These are phyloP conservation scores for Limtongozyma cylindracea DNA, from an alignment of 805 yeast genomes.

Conservation along the genomic window DNA sequence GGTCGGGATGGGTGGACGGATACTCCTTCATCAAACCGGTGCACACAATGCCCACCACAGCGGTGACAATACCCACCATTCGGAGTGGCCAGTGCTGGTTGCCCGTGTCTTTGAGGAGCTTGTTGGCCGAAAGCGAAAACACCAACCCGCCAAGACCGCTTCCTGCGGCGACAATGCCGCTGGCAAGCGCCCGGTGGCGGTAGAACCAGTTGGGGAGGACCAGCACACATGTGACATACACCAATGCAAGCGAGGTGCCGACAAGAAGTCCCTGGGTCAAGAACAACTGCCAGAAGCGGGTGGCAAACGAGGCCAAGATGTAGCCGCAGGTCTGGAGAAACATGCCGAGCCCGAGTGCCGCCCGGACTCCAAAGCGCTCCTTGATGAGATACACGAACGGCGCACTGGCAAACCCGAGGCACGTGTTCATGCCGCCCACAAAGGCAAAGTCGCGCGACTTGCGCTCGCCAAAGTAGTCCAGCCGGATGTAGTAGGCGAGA, in stretches of 20 bases:
- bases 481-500: constrained; percentile 20
- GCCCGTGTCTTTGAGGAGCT: constrained; percentile 10
- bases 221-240: not conserved
- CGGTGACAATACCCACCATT: constrained; percentile 10
- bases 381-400: constrained; percentile 26
- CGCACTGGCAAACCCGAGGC: constrained; percentile 27
- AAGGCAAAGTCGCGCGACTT: constrained; percentile 8
- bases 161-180: not conserved
- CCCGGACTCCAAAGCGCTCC: constrained; percentile 20
- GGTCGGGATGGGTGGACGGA: no score
- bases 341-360: constrained; percentile 22
- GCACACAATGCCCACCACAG: constrained; percentile 11
- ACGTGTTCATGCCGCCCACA: constrained; percentile 42
- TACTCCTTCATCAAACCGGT: constrained; percentile 5
- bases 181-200: not conserved
- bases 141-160: not conserved
- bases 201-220: not conserved
- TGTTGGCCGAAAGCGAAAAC: not conserved
- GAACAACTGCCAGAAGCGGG: constrained; percentile 36
- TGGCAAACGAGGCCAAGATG: constrained; percentile 33
- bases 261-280: constrained; percentile 29
- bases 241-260: not conserved
- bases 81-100: constrained; percentile 18
- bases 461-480: constrained; percentile 23
- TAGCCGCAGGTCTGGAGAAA: constrained; percentile 24